These are phyloP conservation scores for Dorcoceras hygrometricum DNA, from an alignment of 257 asterid species.

Conservation along the genomic window DNA sequence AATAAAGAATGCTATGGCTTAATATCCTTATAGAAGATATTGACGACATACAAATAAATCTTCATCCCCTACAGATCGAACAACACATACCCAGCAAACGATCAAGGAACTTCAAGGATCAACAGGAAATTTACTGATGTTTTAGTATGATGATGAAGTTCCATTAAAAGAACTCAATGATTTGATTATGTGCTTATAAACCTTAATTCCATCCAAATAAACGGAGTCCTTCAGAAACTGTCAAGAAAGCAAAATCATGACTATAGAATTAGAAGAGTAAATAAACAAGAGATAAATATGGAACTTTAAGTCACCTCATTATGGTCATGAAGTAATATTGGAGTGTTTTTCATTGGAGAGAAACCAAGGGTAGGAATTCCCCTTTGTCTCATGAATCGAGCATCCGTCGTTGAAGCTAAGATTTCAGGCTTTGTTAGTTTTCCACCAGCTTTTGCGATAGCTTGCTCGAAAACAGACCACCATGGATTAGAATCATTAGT, in stretches of 20 bases:
- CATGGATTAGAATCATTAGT: slow-evolving; percentile 79
- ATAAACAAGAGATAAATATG: slow-evolving; percentile 1
- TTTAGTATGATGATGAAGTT: slow-evolving; percentile 10
- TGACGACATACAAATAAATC: not conserved
- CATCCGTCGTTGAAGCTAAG: slow-evolving; percentile 83
- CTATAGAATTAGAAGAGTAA: slow-evolving; percentile 5
- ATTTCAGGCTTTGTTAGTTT: slow-evolving; percentile 88
- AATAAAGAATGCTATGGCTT: not conserved
- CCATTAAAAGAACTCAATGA: slow-evolving; percentile 60
- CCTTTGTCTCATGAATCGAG: slow-evolving; percentile 66
- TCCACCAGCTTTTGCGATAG: slow-evolving; percentile 73
- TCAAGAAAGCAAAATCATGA: slow-evolving; percentile 13
- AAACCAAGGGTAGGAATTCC: slow-evolving; percentile 90
- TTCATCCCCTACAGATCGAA: not conserved
- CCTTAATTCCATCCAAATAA: slow-evolving; percentile 72
- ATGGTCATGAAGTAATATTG: slow-evolving; percentile 88
- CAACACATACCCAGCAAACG: not conserved
- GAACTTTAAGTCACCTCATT: slow-evolving; percentile 58
- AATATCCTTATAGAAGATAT: not conserved
- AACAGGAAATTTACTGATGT: slow-evolving; percentile 2
- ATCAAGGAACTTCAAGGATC: not conserved
- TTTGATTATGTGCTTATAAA: slow-evolving; percentile 73
- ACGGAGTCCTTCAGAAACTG: slow-evolving; percentile 74
- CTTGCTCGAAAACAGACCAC: slow-evolving; percentile 80
- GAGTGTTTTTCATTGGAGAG: slow-evolving; percentile 94